These are phyloP conservation scores for Botrytis porri DNA, from an alignment of 2,329 filamentous ascomycete species.

Conservation along the genomic window DNA sequence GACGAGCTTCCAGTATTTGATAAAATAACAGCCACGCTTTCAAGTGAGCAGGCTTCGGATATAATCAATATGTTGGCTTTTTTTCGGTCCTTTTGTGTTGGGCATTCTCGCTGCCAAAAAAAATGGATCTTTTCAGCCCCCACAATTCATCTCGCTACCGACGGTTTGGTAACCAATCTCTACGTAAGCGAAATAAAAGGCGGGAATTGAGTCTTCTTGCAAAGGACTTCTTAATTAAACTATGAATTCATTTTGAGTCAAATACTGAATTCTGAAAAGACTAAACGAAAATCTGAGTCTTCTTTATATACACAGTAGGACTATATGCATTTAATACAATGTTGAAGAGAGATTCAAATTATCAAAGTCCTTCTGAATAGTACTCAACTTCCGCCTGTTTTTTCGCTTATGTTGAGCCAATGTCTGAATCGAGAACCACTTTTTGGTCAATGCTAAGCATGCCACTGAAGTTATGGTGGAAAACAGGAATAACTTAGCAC, in stretches of 20 bases:
- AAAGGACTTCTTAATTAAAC: too few species aligned
- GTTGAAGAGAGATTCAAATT: too few species aligned
- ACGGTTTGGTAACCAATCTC: not conserved
- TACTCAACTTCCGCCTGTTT: too few species aligned
- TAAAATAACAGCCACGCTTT: not conserved
- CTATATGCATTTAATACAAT: too few species aligned
- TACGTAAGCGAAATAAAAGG: too few species aligned
- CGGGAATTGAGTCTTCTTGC: too few species aligned
- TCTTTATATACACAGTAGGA: too few species aligned
- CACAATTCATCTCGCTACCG: not conserved
- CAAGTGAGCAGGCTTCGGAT: not conserved
- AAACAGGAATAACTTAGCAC: not conserved
- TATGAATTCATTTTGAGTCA: too few species aligned
- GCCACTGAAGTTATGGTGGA: not conserved
- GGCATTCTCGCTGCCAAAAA: not conserved
- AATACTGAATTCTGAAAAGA: too few species aligned
- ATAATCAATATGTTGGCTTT: not conserved
- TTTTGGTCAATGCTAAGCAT: not conserved
- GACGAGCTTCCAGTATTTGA: not conserved
- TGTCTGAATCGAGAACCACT: not conserved
- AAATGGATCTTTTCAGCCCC: not conserved
- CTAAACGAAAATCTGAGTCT: too few species aligned
- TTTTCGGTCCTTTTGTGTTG: not conserved
- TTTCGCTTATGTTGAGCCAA: too few species aligned
- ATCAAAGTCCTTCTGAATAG: too few species aligned